A percentile compares a stretch with the other conserved stretches of the same genome.
Evolutionary conservation across 2,329 filamentous ascomycete genomes (phyloP).

Genomic region (Paracorniculantispora psalliotae): DNA sequence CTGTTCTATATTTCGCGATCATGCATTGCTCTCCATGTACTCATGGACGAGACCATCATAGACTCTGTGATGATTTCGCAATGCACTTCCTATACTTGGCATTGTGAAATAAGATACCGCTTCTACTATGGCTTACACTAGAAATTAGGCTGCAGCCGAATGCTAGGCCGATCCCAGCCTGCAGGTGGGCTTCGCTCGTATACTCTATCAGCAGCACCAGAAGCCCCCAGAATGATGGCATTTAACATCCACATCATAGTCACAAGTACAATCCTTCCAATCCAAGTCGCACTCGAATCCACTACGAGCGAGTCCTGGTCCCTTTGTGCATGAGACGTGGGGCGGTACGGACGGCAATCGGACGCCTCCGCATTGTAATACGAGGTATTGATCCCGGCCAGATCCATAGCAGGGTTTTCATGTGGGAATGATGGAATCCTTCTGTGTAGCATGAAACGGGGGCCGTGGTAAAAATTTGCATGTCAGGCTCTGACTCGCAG

Average conservation of each 20-base stretch:
- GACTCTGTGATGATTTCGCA: too few relatives aligned
- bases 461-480: neutral
- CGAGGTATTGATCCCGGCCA: constrained; percentile 6
- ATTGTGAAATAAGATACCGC: too few relatives aligned
- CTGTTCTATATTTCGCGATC: neutral
- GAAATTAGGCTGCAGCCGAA: neutral
- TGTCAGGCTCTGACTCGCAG: too few relatives aligned
- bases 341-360: constrained; percentile 10
- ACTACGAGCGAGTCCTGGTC: neutral
- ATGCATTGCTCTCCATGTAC: too few relatives aligned
- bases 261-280: neutral
- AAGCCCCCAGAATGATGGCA: neutral
- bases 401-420: neutral
- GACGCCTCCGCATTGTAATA: constrained; percentile 12
- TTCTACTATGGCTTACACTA: too few relatives aligned
- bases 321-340: constrained; percentile 4
- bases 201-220: neutral
- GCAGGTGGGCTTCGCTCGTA: neutral
- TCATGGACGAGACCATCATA: too few relatives aligned
- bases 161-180: neutral
- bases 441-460: neutral
- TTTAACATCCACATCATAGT: neutral
- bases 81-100: too few relatives aligned
- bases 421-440: too few relatives aligned
- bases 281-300: neutral